Conservation (phyloP, 306 rosid species). For the Quercus alba region DNA sequence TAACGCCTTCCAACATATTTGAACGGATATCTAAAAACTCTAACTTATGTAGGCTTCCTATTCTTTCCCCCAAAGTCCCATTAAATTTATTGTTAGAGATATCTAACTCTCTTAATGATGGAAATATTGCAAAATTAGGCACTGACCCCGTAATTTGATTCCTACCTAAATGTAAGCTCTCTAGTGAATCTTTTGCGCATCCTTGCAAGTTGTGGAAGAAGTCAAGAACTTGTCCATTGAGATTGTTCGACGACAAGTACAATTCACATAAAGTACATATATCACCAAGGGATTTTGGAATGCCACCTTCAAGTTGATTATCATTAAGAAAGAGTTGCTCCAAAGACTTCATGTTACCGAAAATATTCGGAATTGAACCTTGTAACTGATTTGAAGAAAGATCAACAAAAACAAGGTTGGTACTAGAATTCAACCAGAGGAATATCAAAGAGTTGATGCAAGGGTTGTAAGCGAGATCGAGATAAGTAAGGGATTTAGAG, state of each 20-base stretch:
- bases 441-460: not conserved
- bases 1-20: no score
- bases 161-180: not conserved
- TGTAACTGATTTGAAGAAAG: not conserved
- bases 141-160: rapidly evolving
- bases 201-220: not conserved
- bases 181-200: not conserved
- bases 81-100: no score
- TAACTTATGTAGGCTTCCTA: no score
- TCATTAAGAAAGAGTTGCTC: not conserved
- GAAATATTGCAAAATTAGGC: no score
- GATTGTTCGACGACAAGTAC: not conserved
- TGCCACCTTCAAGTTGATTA: not conserved
- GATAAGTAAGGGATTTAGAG: no score
- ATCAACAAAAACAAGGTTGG: not conserved
- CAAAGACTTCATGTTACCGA: not conserved
- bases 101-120: no score
- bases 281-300: not conserved
- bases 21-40: no score
- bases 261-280: not conserved
- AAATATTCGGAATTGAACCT: not conserved
- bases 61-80: no score
- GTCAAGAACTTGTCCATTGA: not conserved
- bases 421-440: not conserved
- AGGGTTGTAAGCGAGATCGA: not conserved